Conservation (phyloP, 2,329 filamentous ascomycete genomes). For the Colletotrichum camelliae region DNA sequence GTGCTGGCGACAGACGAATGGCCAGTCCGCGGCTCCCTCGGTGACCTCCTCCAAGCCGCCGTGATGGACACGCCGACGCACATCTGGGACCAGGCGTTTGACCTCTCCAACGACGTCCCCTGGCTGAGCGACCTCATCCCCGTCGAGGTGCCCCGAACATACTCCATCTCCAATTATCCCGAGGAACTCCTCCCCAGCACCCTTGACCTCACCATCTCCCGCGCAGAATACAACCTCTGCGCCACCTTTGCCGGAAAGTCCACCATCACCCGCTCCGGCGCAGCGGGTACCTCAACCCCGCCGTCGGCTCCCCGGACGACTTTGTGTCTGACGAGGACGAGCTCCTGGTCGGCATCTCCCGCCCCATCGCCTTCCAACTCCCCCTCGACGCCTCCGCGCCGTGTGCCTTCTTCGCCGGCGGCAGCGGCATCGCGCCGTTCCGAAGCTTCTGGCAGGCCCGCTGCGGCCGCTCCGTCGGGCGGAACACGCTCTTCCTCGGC, state of each 20-base stretch:
- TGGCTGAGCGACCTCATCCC: constrained; percentile 53
- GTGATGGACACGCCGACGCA: constrained; percentile 51
- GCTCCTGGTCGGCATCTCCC: constrained; percentile 55
- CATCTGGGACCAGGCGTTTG: constrained; percentile 59
- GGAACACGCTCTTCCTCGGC: constrained; percentile 55
- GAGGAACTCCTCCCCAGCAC: constrained; percentile 56
- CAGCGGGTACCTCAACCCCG: constrained; percentile 59
- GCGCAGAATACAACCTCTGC: constrained; percentile 55
- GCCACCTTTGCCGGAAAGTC: constrained; percentile 41
- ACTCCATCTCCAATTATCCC: constrained; percentile 56
- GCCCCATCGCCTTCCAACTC: constrained; percentile 56
- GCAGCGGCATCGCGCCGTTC: constrained; percentile 59
- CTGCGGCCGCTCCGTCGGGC: constrained; percentile 39
- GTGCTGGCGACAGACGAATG: constrained; percentile 55
- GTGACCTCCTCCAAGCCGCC: constrained; percentile 54
- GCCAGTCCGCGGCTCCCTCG: constrained; percentile 55
- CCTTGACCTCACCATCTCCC: constrained; percentile 56
- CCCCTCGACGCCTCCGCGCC: constrained; percentile 55
- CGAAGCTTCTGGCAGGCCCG: constrained; percentile 59
- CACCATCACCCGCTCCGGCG: constrained; percentile 44
- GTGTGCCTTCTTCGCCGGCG: constrained; percentile 59
- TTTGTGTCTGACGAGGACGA: constrained; percentile 47
- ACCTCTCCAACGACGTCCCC: constrained; percentile 42
- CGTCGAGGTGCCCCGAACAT: constrained; percentile 56
- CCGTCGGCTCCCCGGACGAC: constrained; percentile 36